Evolutionary conservation across 73 alveolate genomes (phyloP).

Genomic region (Paramecium tetraurelia): DNA sequence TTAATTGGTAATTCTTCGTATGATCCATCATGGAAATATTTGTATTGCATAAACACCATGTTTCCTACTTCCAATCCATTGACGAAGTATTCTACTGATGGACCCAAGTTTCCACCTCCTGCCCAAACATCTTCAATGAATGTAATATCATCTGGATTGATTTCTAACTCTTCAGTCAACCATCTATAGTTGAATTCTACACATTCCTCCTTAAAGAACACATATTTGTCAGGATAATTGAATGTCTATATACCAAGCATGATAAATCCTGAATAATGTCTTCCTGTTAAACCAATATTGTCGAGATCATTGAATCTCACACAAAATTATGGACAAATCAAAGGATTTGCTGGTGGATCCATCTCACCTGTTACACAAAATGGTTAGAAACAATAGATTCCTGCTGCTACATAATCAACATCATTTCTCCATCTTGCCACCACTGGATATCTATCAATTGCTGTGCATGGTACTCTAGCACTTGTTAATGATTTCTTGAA

Average conservation of each 20-base stretch:
- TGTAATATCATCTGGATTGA: slow-evolving; percentile 95
- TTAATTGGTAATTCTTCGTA: slow-evolving; percentile 94
- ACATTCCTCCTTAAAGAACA: slow-evolving; percentile 96
- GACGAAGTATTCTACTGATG: slow-evolving; percentile 96
- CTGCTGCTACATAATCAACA: slow-evolving; percentile 99
- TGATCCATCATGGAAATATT: slow-evolving; percentile 97
- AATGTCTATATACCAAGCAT: slow-evolving; percentile 98
- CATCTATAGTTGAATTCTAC: slow-evolving; percentile 96
- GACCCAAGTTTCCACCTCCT: slow-evolving; percentile 99
- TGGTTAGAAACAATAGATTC: slow-evolving; percentile 98
- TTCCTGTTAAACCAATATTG: slow-evolving; percentile 97
- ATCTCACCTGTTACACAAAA: slow-evolving; percentile 98
- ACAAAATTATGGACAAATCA: slow-evolving; percentile 96
- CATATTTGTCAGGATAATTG: slow-evolving; percentile 92
- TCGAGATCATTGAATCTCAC: slow-evolving; percentile 98
- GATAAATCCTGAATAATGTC: slow-evolving; percentile 98
- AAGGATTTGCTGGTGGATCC: slow-evolving; percentile 99
- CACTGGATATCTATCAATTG: slow-evolving; percentile 96
- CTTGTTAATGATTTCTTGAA: slow-evolving; percentile 84
- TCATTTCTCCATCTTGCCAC: slow-evolving; percentile 99
- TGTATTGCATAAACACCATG: slow-evolving; percentile 97
- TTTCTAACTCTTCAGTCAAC: slow-evolving; percentile 93
- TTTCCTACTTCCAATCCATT: slow-evolving; percentile 98
- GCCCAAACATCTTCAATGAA: slow-evolving; percentile 99
- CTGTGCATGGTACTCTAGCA: slow-evolving; percentile 93